phyloP scores from a whole-genome alignment of 768 basidiomycete species.

The Rhizopogon vesiculosus region DNA sequence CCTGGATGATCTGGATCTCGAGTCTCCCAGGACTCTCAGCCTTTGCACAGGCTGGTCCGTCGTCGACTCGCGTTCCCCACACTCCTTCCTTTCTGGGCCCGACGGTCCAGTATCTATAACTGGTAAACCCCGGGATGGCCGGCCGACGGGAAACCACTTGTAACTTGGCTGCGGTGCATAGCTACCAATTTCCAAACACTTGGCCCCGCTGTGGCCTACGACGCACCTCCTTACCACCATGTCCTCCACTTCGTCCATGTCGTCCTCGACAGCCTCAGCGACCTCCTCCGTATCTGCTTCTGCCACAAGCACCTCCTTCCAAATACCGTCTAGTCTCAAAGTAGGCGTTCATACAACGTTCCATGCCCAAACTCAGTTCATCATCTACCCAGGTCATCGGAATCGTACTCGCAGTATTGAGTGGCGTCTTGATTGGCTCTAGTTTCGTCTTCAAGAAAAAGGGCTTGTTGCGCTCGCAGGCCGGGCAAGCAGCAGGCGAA shows the following conservation, averaged over 20 bases:
- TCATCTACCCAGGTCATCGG: conserved; percentile 56
- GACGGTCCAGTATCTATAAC: too few species aligned
- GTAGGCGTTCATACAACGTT: conserved; percentile 21
- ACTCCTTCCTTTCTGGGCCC: not conserved
- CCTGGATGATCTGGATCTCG: not conserved
- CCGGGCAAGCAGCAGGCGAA: conserved; percentile 73
- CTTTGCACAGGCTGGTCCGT: not conserved
- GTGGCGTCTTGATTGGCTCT: conserved; percentile 86
- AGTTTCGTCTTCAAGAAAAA: conserved; percentile 99
- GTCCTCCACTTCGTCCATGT: conserved; percentile 26
- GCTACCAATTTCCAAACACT: conserved; percentile 1
- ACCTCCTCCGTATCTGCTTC: conserved; percentile 37
- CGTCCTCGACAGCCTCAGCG: conserved; percentile 9
- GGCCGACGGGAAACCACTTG: too few species aligned
- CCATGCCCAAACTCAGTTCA: not conserved
- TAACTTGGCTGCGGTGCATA: conserved; percentile 2
- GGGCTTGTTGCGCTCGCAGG: conserved; percentile 76
- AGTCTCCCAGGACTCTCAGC: not conserved
- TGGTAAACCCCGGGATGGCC: too few species aligned
- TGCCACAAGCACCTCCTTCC: conserved; percentile 27
- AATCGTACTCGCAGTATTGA: conserved; percentile 67
- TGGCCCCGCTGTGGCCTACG: conserved; percentile 3
- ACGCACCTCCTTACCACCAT: conserved; percentile 17
- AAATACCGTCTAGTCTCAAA: conserved; percentile 46
- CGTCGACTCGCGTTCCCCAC: not conserved